Evolutionary conservation across 305 asterid species (phyloP).

Genomic region (Solanum chacoense): DNA sequence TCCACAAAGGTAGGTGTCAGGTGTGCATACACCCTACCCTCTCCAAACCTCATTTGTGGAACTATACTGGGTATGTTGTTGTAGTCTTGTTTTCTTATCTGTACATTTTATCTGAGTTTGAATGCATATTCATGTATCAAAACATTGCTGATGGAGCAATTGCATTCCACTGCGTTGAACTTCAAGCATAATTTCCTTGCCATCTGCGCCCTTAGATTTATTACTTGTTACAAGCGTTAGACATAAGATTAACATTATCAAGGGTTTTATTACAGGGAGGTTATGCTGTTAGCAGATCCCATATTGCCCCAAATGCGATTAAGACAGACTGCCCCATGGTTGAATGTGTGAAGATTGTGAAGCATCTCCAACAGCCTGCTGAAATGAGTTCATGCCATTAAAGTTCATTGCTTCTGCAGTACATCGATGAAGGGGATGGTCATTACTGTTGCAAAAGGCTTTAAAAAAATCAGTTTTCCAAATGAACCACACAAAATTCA

Average conservation of each 20-base stretch:
- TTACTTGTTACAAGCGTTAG: not conserved
- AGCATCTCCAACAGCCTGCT: conserved; percentile 33
- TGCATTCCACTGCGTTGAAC: not conserved
- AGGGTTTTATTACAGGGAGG: conserved; percentile 39
- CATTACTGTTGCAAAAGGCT: not conserved
- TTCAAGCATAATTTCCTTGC: not conserved
- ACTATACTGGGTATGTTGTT: not conserved
- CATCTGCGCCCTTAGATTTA: not conserved
- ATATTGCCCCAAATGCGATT: conserved; percentile 63
- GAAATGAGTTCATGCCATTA: not conserved
- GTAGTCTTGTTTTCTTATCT: not conserved
- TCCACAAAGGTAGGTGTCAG: not conserved
- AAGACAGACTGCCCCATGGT: conserved; percentile 76
- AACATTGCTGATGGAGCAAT: not conserved
- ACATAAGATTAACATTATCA: not conserved
- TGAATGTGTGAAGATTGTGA: conserved; percentile 53
- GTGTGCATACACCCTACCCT: not conserved
- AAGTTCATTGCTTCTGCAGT: not conserved
- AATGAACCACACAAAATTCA: not conserved
- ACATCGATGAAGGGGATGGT: not conserved
- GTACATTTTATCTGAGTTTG: not conserved
- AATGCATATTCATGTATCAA: not conserved
- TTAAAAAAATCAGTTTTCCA: not conserved
- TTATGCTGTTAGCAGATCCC: conserved; percentile 65
- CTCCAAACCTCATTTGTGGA: not conserved